Percentiles rank a stretch among this genome's conserved stretches.
Conservation (phyloP, 345 rosid genomes). For the Arabis hirsuta region DNA sequence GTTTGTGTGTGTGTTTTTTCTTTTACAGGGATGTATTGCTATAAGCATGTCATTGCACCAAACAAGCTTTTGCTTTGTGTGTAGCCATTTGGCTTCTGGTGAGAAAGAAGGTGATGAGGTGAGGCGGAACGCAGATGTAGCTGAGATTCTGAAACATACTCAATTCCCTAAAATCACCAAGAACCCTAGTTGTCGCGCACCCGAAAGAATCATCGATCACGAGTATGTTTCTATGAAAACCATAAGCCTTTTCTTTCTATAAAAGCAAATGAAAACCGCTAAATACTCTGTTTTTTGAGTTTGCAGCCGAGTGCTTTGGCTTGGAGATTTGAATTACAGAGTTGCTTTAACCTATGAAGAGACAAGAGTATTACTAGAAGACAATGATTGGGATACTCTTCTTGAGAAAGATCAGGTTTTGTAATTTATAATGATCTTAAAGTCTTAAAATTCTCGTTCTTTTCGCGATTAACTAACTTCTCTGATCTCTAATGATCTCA, state of each 20-base stretch:
- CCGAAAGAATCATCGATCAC: conserved; percentile 78
- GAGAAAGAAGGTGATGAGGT: conserved; percentile 97
- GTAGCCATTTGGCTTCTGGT: conserved; percentile 95
- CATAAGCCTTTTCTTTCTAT: not conserved
- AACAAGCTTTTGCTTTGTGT: conserved; percentile 93
- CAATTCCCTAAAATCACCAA: conserved; percentile 79
- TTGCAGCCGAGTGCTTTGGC: conserved; percentile 85
- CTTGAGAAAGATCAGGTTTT: conserved; percentile 91
- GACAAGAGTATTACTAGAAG: conserved; percentile 67
- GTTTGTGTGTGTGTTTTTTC: not conserved
- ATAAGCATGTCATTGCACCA: conserved; percentile 91
- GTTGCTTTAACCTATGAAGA: conserved; percentile 83
- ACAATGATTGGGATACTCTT: conserved; percentile 77
- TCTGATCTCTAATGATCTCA: conserved; percentile 37
- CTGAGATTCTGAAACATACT: conserved; percentile 75
- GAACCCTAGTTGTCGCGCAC: conserved; percentile 55
- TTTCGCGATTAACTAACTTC: not conserved
- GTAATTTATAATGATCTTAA: not conserved
- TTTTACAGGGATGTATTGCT: conserved; percentile 81
- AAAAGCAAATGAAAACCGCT: not conserved
- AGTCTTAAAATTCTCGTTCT: not conserved
- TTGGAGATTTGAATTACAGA: conserved; percentile 92
- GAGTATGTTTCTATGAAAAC: conserved; percentile 56
- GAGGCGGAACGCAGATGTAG: conserved; percentile 82
- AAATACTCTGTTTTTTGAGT: not conserved